Conservation (phyloP, 2,329 filamentous ascomycete genomes). For the Aureobasidium sp. region DNA sequence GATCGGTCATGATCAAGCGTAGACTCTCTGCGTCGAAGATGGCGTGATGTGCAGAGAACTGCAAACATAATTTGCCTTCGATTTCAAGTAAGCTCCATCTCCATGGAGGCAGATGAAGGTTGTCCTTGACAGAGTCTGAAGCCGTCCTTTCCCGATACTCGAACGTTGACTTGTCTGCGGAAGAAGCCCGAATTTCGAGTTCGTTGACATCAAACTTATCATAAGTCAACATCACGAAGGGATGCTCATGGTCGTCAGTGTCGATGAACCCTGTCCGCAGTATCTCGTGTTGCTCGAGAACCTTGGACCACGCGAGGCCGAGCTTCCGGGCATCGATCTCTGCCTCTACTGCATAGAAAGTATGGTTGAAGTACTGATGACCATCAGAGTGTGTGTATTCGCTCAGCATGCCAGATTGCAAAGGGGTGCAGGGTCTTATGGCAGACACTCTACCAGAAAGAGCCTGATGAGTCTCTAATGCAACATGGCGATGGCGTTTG, state of each 20-base stretch:
- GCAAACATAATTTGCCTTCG: slow-evolving; percentile 23
- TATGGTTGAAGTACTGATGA: slow-evolving; percentile 64
- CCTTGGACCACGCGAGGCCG: slow-evolving; percentile 49
- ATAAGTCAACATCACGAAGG: slow-evolving; percentile 71
- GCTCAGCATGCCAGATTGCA: slow-evolving; percentile 72
- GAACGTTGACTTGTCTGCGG: neutral
- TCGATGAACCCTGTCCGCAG: slow-evolving; percentile 66
- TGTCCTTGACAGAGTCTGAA: slow-evolving; percentile 27
- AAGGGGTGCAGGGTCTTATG: slow-evolving; percentile 66
- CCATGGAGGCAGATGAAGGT: slow-evolving; percentile 55
- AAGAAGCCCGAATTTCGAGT: slow-evolving; percentile 30
- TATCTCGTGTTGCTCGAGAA: slow-evolving; percentile 55
- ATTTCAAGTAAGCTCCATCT: slow-evolving; percentile 41
- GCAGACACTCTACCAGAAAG: slow-evolving; percentile 38
- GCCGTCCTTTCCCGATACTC: neutral
- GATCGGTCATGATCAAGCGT: slow-evolving; percentile 51
- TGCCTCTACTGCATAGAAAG: slow-evolving; percentile 45
- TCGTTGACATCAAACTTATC: slow-evolving; percentile 23
- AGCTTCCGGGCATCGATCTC: slow-evolving; percentile 35
- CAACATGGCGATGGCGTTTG: slow-evolving; percentile 25
- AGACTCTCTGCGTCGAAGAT: slow-evolving; percentile 79
- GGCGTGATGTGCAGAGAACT: slow-evolving; percentile 63
- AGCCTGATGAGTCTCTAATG: slow-evolving; percentile 27
- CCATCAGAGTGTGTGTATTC: slow-evolving; percentile 62
- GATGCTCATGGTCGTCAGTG: slow-evolving; percentile 48